Percentiles rank a stretch among this genome's conserved stretches.
Conservation (phyloP, 2,329 filamentous ascomycete genomes). For the Grosmannia clavigera region DNA sequence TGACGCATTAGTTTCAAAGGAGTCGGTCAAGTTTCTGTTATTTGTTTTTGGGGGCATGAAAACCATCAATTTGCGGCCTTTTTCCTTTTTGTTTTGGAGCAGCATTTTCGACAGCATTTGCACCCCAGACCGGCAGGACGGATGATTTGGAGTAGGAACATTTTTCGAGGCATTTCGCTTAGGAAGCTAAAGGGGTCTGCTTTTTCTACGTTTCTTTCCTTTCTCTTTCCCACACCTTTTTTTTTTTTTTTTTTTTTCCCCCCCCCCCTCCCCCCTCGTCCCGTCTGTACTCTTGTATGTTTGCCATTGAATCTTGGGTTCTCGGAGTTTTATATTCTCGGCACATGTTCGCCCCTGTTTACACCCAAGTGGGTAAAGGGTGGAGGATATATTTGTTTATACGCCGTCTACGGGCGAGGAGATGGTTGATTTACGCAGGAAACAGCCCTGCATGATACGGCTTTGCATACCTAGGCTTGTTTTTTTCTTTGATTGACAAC, state of each 20-base stretch:
- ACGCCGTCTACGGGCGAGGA: neutral
- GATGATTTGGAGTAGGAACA: constrained; percentile 5
- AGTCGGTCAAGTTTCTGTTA: neutral
- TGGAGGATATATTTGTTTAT: neutral
- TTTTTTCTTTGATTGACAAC: neutral
- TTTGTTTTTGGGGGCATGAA: neutral
- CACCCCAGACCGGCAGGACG: neutral
- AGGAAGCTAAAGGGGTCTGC: neutral
- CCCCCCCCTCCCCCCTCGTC: neutral
- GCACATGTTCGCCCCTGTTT: neutral
- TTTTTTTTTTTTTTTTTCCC: neutral
- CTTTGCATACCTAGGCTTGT: neutral
- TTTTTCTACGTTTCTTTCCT: neutral
- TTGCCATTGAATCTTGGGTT: neutral
- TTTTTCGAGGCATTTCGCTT: constrained; percentile 4
- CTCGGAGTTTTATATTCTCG: neutral
- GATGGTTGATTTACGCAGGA: neutral
- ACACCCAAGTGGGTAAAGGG: neutral
- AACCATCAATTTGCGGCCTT: neutral
- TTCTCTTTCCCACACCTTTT: neutral
- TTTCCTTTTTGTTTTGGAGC: neutral
- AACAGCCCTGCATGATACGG: neutral
- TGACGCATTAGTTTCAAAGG: neutral
- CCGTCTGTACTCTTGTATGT: neutral
- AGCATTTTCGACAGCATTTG: constrained; percentile 10